Base-by-base conservation (phyloP, 352 stramenopile species). In the Globisporangium orthogonon region DNA sequence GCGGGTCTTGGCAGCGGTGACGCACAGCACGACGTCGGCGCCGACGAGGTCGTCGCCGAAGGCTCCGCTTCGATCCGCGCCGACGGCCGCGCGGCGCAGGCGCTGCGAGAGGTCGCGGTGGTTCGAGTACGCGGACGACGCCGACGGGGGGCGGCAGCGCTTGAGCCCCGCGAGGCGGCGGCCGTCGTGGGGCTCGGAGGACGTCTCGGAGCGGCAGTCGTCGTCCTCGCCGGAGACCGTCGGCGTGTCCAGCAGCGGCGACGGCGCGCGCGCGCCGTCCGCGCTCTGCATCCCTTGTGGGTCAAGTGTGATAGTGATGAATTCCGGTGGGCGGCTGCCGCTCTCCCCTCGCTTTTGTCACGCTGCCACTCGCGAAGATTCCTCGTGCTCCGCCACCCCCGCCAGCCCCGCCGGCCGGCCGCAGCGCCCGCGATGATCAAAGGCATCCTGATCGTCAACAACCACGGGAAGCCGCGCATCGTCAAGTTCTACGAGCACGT, bases 401-500 rank as follows among this genome's bases (percentile, higher is more conserved):
- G 23, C 23, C 33, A 10, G 33, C 33, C 4, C 23, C 23, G 23
- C 23, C 23, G 23, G 23, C 23, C 23, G 23, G 33, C 33, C 35
- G 35, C 35, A 2, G 35, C 35, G 3, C 47, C 11, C 14, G 35
- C 15, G 40, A 99, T 99, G 96, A 98, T 99, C 65, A 98, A 98
- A 76, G 97, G 95, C 57, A 97, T 99, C 56, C 83, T 99, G 35
- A 99, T 99, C 73, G 94, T 99, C 11, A 99, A 99, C 77, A 99
- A 99, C 79, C 96, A 98, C 68, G 97, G 97, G 50, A 98, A 99
- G 74, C 95, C 96, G 51, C 95, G 97, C 33, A 90, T 99, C 53
- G 89, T 97, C 68, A 99, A 99, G 83, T 99, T 99, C 83, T 99
- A 98, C 74, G 95, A 99, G 83, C 91, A 95, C 39, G 94, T 99